Base-by-base conservation (phyloP, 1,139 yeast species). In the Dujonia santamariae region DNA sequence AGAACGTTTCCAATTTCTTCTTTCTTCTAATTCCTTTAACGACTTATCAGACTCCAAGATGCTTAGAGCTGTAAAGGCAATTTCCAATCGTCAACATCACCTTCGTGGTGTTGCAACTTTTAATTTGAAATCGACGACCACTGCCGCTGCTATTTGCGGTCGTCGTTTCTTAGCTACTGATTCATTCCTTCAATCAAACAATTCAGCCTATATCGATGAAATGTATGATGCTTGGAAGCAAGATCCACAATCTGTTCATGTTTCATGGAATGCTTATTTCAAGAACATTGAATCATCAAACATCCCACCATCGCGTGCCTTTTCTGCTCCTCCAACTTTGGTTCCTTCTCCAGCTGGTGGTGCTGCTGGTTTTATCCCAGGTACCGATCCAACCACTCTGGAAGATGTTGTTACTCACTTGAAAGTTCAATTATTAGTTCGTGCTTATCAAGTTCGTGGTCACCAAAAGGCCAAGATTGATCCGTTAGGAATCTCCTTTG, bases 381-480 rank as follows among this genome's bases (percentile, higher is more conserved):
- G 80, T 34, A 59, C 67, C 19, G 50, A 56, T 25, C 59, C 66
- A 15, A 52, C 56, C 36, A 52, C 68, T 41, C 19, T 22, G 4
- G 80, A 78, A 52, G 88, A 83, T 48, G 88, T 92, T 36, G 75
- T 86, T 47, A 75, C 87, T 43, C 98, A 94, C 61, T 78, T 92
- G 72, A 94, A 92, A 64, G 95, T 88, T 17, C 99, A 92, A 73
- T 78, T 92, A 50, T 74, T 92, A 52, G 97, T 94, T 42, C 85
- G 99, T 62, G 98, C 98, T 29, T 94, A 90, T 67, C 98, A 92
- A 69, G 98, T 92, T 36, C 81, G 97, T 63, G 99, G 98, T 46
- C 98, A 92, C 62, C 85, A 82, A 61, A 87, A 86, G 68, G 97
- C 98, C 33, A 84, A 81, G 54, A 83, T 90, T 42, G 99, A 92